phyloP scores from a whole-genome alignment of 1,284 basidiomycete genomes.

The Termitomyces sp. region DNA sequence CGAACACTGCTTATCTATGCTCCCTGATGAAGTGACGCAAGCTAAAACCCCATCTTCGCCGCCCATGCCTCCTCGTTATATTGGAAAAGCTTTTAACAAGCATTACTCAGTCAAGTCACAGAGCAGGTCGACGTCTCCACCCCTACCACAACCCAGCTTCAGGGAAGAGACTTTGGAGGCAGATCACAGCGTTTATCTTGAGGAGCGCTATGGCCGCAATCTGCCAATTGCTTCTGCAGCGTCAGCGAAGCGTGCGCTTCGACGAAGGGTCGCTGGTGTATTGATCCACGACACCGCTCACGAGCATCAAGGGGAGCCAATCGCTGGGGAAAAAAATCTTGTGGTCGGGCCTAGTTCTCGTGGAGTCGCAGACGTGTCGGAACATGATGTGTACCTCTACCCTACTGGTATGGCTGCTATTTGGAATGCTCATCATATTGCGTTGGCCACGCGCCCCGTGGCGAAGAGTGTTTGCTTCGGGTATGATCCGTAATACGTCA shows the following conservation, averaged over 20 bases:
- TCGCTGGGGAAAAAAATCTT: slow-evolving; percentile 42
- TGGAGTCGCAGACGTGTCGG: slow-evolving; percentile 60
- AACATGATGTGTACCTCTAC: slow-evolving; percentile 86
- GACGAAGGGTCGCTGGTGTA: slow-evolving; percentile 86
- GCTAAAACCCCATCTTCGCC: slow-evolving; percentile 23
- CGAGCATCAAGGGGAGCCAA: slow-evolving; percentile 33
- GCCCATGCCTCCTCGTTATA: slow-evolving; percentile 26
- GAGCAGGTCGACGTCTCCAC: slow-evolving; percentile 15
- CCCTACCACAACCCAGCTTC: slow-evolving; percentile 2
- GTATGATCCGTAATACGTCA: slow-evolving; percentile 39
- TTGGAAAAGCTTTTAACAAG: slow-evolving; percentile 47
- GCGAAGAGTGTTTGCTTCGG: slow-evolving; percentile 93
- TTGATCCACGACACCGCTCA: slow-evolving; percentile 53
- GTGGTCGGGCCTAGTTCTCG: slow-evolving; percentile 54
- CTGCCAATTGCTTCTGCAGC: slow-evolving; percentile 71
- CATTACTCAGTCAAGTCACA: slow-evolving; percentile 55
- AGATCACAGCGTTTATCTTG: slow-evolving; percentile 66
- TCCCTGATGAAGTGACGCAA: slow-evolving; percentile 36
- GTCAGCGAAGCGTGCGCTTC: slow-evolving; percentile 81
- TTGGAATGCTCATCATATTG: slow-evolving; percentile 83
- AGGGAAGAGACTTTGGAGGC: slow-evolving; percentile 33
- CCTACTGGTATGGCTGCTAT: slow-evolving; percentile 92
- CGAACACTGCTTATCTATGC: slow-evolving; percentile 72
- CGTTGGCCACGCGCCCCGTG: slow-evolving; percentile 42
- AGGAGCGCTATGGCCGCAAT: slow-evolving; percentile 95